Evolutionary conservation across 345 rosid species (phyloP).

Genomic region (Anacardium occidentale): DNA sequence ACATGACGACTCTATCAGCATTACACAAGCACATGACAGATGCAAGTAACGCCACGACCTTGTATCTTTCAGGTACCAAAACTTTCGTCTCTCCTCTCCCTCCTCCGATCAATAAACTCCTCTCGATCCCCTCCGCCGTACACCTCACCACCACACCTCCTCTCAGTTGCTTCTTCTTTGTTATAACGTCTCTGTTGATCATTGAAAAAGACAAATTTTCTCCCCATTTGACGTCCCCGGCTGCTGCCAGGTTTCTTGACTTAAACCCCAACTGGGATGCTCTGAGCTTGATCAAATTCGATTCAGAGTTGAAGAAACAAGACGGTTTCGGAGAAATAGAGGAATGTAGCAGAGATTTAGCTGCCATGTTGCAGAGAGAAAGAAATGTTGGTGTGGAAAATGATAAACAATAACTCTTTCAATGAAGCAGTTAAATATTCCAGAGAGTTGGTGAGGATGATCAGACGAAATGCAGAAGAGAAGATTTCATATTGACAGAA

Average conservation of each 20-base stretch:
- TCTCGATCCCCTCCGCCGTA: constrained; percentile 71
- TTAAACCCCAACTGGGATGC: constrained; percentile 31
- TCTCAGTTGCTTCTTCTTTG: constrained; percentile 11
- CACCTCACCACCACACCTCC: constrained; percentile 37
- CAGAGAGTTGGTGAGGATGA: neutral
- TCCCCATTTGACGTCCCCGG: constrained; percentile 21
- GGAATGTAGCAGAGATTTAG: constrained; percentile 32
- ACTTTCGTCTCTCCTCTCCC: constrained; percentile 20
- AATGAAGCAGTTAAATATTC: neutral
- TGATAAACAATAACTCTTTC: neutral
- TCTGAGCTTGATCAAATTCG: constrained; percentile 20
- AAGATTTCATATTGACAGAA: neutral
- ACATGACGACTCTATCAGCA: constrained; percentile 93
- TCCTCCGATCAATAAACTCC: constrained; percentile 39
- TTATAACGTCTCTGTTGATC: constrained; percentile 7
- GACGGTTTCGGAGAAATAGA: constrained; percentile 22
- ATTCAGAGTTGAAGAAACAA: constrained; percentile 19
- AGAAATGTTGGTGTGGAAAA: constrained; percentile 27
- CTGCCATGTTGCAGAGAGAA: constrained; percentile 33
- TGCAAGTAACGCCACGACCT: constrained; percentile 77
- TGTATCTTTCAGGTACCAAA: constrained; percentile 68
- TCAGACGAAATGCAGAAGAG: neutral
- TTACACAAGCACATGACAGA: constrained; percentile 84
- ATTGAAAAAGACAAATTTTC: constrained; percentile 10
- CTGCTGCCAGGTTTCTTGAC: neutral